phyloP scores from a whole-genome alignment of 768 basidiomycete genomes.

The Phlebiopsis gigantea region DNA sequence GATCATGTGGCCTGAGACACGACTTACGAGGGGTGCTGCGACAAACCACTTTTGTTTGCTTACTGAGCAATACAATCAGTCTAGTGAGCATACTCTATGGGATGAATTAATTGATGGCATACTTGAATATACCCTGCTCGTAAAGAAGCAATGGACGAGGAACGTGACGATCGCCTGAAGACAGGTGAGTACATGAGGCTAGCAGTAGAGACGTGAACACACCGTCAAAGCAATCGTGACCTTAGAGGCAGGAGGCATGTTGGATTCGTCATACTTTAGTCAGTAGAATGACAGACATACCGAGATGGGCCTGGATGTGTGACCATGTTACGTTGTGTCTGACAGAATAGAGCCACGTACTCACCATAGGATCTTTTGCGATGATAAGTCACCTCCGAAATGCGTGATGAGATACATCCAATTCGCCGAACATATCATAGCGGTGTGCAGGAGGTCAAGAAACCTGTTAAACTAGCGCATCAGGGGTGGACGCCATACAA shows the following conservation, averaged over 20 bases:
- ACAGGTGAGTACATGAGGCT: not conserved
- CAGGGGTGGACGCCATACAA: no score
- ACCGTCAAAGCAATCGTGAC: conserved; percentile 12
- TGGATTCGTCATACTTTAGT: no score
- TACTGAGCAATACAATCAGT: no score
- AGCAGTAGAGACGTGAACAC: not conserved
- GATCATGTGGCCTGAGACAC: no score
- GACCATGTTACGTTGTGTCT: not conserved
- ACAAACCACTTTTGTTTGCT: conserved; percentile 5
- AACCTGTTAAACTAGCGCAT: no score
- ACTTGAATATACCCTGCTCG: conserved; percentile 5
- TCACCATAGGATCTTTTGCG: conserved; percentile 9
- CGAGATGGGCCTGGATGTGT: conserved; percentile 1
- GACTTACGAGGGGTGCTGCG: conserved; percentile 3
- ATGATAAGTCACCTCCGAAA: conserved; percentile 4
- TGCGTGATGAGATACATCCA: conserved; percentile 13
- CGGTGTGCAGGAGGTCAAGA: conserved; percentile 11
- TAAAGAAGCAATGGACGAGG: conserved; percentile 10
- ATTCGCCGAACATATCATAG: conserved; percentile 9
- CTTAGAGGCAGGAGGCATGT: no score
- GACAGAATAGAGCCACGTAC: not conserved
- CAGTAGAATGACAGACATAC: conserved; percentile 2
- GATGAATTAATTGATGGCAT: no score
- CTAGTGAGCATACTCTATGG: no score
- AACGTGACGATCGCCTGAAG: conserved; percentile 5